A percentile compares a stretch with the other conserved stretches of the same genome.
Evolutionary conservation across 306 rosid genomes (phyloP).

Genomic region (Malus orientalis): DNA sequence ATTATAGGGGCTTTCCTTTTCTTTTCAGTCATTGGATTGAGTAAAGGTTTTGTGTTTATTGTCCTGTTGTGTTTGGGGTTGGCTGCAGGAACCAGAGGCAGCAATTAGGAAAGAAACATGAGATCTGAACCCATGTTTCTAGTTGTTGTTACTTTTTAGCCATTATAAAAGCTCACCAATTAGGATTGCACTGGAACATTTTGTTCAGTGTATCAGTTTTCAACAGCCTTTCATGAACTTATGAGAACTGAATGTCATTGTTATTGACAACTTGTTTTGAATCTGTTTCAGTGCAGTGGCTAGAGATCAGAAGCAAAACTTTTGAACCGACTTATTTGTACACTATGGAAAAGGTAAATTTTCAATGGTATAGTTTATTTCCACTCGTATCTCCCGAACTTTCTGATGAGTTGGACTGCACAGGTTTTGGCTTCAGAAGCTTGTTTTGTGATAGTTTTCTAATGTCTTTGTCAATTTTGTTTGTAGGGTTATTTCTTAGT

Average conservation of each 20-base stretch:
- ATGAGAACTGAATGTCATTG: background rate
- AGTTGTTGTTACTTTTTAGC: background rate
- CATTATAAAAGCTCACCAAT: background rate
- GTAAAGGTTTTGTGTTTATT: no score
- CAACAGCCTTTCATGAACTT: background rate
- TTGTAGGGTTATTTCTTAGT: conserved; percentile 85
- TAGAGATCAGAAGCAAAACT: conserved; percentile 67
- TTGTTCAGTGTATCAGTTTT: background rate
- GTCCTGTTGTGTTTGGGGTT: background rate
- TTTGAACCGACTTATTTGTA: conserved; percentile 87
- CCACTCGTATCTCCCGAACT: conserved; percentile 1
- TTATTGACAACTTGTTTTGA: background rate
- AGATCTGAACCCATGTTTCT: background rate
- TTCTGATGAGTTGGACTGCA: background rate
- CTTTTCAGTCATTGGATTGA: background rate
- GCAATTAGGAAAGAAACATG: background rate
- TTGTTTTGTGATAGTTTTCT: conserved; percentile 11
- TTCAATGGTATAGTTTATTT: background rate
- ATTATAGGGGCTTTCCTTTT: background rate
- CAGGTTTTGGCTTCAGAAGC: conserved; percentile 8
- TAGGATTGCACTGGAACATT: background rate
- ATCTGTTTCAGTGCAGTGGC: conserved; percentile 76
- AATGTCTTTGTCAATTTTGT: conserved; percentile 3
- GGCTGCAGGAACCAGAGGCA: background rate
- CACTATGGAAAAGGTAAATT: conserved; percentile 86